A percentile compares a stretch with the other conserved stretches of the same genome.
These are phyloP conservation scores for Alnus rubra DNA, from an alignment of 306 rosid genomes.

Conservation along the genomic window DNA sequence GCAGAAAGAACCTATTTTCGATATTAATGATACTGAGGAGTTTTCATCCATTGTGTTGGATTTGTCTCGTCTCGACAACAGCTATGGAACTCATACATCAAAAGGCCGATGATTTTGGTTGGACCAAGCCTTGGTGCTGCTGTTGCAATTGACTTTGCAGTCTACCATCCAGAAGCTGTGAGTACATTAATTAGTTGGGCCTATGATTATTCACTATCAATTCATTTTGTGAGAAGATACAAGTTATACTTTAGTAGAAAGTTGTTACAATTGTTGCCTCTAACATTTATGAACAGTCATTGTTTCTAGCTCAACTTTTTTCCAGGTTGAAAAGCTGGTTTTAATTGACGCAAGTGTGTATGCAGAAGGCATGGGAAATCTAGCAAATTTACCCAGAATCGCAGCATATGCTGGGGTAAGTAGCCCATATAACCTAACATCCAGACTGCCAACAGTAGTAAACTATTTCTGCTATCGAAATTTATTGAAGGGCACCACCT, in stretches of 20 bases:
- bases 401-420: constrained; percentile 85
- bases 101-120: constrained; percentile 80
- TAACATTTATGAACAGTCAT: constrained; percentile 26
- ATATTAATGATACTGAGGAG: background rate
- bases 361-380: constrained; percentile 74
- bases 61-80: constrained; percentile 38
- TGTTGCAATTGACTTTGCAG: constrained; percentile 88
- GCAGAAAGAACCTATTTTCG: constrained; percentile 6
- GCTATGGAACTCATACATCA: constrained; percentile 84
- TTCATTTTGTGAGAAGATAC: constrained; percentile 5
- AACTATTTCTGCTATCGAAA: background rate
- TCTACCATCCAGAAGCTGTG: constrained; percentile 89
- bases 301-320: constrained; percentile 39
- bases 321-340: constrained; percentile 86
- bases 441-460: background rate
- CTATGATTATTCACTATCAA: constrained; percentile 18
- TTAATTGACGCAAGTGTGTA: constrained; percentile 94
- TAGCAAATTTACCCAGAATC: constrained; percentile 63
- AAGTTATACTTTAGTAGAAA: background rate
- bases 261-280: constrained; percentile 20
- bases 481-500: background rate
- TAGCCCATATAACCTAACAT: constrained; percentile 18
- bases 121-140: constrained; percentile 99
- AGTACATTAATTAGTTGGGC: constrained; percentile 37
- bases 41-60: background rate